Base-by-base conservation (phyloP, 1,284 basidiomycete species). In the Leccinum holopus region DNA sequence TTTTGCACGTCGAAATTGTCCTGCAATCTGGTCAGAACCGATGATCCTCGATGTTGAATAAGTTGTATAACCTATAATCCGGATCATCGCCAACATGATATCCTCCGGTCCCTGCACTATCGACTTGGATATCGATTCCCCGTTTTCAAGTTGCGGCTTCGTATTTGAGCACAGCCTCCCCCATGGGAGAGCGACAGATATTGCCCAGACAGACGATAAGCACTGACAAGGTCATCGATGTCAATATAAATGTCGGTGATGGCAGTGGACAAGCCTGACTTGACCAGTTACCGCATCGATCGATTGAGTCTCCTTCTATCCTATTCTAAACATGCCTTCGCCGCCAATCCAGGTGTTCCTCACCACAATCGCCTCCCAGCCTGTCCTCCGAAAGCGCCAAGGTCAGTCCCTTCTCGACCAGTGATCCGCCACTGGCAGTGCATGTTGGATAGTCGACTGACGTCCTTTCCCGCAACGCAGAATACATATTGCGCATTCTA, bases 291-390 rank as follows among this genome's bases (percentile, higher is more conserved):
- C 37, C 41, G 7, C 37, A 18, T 30, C 54, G 33, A 33, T 44
- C 35, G 25, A 58, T 61, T 28, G 47, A 65, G 41, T 56, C 11
- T 8, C 12, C 18, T 49, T 21, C 18, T 12, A 49, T 44, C 41
- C n/a, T 44, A 44, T 30, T 58, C n/a, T 14, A 32, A 61, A 52
- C 44, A 92, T 92, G 89, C 81, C 86, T 61, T 83, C 88, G 21
- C 91, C 91, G 10, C 91, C 91, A 5, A 87, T 93, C 64, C 84
- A 89, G 67, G 75, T 92, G 41, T 92, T 91, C 73, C 81, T 92
- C 60, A 93, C 91, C n/a, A 93, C 91, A 10, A 93, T 93, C 65
- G 88, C 87, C 5, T 91, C 89, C 60, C 87, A 91, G 71, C 86
- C 89, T 1, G 83, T 84, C 61, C 80, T 93, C 61, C 80, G 91